Base-by-base conservation (phyloP, 2,329 filamentous ascomycete species). In the Cladosporium sp. region DNA sequence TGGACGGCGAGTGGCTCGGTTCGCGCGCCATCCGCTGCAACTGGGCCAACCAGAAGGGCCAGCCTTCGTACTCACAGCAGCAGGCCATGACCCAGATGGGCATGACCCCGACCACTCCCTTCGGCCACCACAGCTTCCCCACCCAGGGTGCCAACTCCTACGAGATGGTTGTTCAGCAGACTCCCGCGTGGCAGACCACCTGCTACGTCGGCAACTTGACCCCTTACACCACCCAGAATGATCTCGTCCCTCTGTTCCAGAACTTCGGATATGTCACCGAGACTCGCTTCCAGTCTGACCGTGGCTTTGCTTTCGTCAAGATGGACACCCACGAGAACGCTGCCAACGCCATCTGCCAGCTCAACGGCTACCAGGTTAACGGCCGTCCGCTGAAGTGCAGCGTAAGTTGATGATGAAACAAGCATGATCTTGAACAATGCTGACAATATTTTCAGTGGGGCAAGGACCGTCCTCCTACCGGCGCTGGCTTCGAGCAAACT, bases 41-140 rank as follows among this genome's bases (percentile, higher is more conserved):
- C 84, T 99, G 95, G 95, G 95, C 95, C 67, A 99, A 99, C 83
- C 95, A 99, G 77, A 99, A 99, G 84, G 95, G 95, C n/a, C 95
- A 99, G 76, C 95, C 95, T 65, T 98, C 95, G 1, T 97, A 98
- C 79, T 93, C 93, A 58, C 94, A 99, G 82, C 95, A 98, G 81
- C 92, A 96, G 80, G 92, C 93, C 43, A 95, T 99, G 92, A 90
- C 90, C 68, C 91, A 93, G 66, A 97, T 98, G 92, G 95, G 95
- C 76, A 93, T 99, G 90, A 97, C 94, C 28, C 95, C 95, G 5
- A 97, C 94, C 32, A 97, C 93, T 56, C 93, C 94, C 14, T 99
- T 93, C 75, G 95, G 94, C 36, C 95, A 99, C 77, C 94, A 98
- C 77, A 73, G 72, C 63, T 99, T 98, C 83, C 95, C 95, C 10